Conservation (phyloP, 768 basidiomycete genomes). For the Coprinopsis marcescibilis region DNA sequence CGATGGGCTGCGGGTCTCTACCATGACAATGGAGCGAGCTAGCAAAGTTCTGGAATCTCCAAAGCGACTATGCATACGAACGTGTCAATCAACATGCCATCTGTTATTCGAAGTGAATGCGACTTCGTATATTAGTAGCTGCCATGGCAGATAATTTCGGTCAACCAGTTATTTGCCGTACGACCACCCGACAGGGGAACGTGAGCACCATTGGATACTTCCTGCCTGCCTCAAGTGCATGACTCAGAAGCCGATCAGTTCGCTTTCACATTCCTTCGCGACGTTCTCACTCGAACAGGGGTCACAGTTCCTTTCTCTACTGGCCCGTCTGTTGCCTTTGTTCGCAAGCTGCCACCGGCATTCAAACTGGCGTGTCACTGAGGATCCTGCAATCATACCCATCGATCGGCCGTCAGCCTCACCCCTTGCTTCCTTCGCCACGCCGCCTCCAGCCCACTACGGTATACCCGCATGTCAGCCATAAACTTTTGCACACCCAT, state of each 20-base stretch:
- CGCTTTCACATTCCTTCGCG: neutral
- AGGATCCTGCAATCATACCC: neutral
- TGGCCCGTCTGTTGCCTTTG: neutral
- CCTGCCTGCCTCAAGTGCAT: neutral
- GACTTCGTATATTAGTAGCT: neutral
- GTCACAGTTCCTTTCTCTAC: neutral
- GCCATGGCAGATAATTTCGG: neutral
- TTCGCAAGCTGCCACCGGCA: neutral
- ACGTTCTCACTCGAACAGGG: neutral
- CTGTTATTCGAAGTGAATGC: neutral
- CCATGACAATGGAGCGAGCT: neutral
- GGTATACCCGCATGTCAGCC: neutral
- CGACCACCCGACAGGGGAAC: neutral
- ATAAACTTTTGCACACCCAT: too few species aligned
- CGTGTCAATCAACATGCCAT: neutral
- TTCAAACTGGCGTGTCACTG: neutral
- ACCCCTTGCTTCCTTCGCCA: neutral
- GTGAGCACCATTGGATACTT: neutral
- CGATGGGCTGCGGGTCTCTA: neutral
- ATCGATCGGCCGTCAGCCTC: neutral
- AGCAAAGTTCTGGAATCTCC: too few species aligned
- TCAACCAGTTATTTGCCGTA: constrained; percentile 1
- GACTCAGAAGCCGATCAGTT: constrained; percentile 1
- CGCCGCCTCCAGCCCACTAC: neutral
- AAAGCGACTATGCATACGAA: neutral